Evolutionary conservation across 192 early-diverging fungal species (phyloP).

Genomic region (Linnemannia zychae): DNA sequence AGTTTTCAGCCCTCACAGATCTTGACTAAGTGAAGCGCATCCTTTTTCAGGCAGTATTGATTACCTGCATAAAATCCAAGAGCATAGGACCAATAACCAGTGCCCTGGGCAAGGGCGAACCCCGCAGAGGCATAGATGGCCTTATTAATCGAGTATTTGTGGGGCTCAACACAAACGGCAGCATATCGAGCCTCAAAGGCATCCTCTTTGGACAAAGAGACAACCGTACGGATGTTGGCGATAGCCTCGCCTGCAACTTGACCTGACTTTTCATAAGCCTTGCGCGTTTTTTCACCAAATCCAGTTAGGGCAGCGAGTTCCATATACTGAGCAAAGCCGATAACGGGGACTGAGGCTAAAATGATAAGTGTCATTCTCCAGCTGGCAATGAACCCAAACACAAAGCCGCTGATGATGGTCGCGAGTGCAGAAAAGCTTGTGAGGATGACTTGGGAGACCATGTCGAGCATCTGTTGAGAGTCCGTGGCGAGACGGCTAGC

Average conservation of each 20-base stretch:
- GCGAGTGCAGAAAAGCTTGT: conserved; percentile 23
- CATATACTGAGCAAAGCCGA: conserved; percentile 71
- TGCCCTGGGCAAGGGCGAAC: conserved; percentile 65
- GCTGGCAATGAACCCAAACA: conserved; percentile 66
- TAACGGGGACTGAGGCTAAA: conserved; percentile 75
- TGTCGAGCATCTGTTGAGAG: conserved; percentile 60
- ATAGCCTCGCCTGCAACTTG: conserved; percentile 83
- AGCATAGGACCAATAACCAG: conserved; percentile 63
- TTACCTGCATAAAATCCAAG: conserved; percentile 66
- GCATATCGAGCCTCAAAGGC: conserved; percentile 35
- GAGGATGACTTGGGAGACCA: conserved; percentile 46
- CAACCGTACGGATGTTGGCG: conserved; percentile 81
- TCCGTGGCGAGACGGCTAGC: conserved; percentile 80
- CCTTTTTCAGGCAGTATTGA: not conserved
- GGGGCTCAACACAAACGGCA: conserved; percentile 60
- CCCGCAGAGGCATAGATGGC: conserved; percentile 56
- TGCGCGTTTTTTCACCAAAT: conserved; percentile 64
- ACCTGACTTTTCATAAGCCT: conserved; percentile 75
- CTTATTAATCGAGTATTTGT: conserved; percentile 55
- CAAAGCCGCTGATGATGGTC: conserved; percentile 17
- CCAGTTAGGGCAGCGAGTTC: conserved; percentile 68
- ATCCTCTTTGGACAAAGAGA: conserved; percentile 65
- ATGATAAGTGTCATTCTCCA: conserved; percentile 76
- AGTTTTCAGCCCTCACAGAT: not conserved
- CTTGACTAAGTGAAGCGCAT: too few species aligned